These are phyloP conservation scores for Lipomyces orientalis DNA, from an alignment of 805 yeast species.

Conservation along the genomic window DNA sequence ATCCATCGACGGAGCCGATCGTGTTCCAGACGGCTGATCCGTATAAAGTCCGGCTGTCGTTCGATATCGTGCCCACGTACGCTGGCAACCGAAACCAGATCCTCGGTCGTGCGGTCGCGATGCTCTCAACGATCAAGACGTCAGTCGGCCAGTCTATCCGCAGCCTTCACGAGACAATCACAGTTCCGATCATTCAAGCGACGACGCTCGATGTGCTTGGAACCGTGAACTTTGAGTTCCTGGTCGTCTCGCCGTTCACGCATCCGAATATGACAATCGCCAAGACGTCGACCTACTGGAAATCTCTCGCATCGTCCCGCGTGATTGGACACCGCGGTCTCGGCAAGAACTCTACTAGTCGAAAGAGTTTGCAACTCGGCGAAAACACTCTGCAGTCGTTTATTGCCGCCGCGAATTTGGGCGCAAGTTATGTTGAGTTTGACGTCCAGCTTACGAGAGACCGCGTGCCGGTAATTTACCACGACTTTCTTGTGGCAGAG, in stretches of 20 bases:
- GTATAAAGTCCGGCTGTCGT: constrained; percentile 60
- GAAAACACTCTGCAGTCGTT: constrained; percentile 95
- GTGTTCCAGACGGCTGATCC: constrained; percentile 63
- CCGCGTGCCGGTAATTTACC: constrained; percentile 88
- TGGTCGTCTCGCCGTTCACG: constrained; percentile 71
- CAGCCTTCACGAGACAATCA: constrained; percentile 66
- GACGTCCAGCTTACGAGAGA: constrained; percentile 96
- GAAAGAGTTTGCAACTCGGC: constrained; percentile 85
- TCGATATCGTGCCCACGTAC: constrained; percentile 90
- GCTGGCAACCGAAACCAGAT: constrained; percentile 50
- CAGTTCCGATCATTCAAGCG: constrained; percentile 77
- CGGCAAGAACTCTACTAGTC: constrained; percentile 79
- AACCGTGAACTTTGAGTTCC: constrained; percentile 71
- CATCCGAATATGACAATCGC: constrained; percentile 70
- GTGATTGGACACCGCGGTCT: constrained; percentile 96
- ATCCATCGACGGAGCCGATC: constrained; percentile 64
- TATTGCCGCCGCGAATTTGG: constrained; percentile 93
- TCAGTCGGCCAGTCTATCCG: constrained; percentile 70
- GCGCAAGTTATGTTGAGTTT: constrained; percentile 95
- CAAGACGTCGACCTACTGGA: constrained; percentile 86
- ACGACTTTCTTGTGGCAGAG: constrained; percentile 92
- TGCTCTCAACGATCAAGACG: constrained; percentile 65
- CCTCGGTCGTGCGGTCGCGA: constrained; percentile 84
- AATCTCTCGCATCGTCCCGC: constrained; percentile 81
- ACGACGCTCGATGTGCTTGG: constrained; percentile 79